These are phyloP conservation scores for Pichia sp. DNA, from an alignment of 1,139 yeast species.

Conservation along the genomic window DNA sequence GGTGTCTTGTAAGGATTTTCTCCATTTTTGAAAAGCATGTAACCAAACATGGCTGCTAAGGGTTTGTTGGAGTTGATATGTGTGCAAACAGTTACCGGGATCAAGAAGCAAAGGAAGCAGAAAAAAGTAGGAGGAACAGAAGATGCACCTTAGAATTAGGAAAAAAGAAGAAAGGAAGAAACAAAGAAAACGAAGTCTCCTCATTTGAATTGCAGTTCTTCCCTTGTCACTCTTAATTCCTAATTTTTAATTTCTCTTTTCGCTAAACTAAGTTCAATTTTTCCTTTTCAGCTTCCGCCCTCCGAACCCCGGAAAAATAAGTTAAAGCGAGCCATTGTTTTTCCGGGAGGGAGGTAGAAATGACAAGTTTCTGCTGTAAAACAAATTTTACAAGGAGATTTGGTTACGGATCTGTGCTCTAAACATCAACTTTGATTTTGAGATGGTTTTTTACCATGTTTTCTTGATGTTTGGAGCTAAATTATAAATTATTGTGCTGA, in stretches of 20 bases:
- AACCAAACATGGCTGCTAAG: conserved; percentile 26
- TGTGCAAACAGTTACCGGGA: neutral
- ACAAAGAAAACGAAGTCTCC: neutral
- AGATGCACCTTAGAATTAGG: too few species aligned
- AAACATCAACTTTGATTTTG: too few species aligned
- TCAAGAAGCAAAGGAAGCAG: neutral
- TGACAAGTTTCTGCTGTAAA: too few species aligned
- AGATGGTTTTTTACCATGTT: too few species aligned
- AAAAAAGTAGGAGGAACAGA: too few species aligned
- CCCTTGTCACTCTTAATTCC: neutral
- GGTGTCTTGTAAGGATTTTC: conserved; percentile 25
- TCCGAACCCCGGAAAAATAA: neutral
- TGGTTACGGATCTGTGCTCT: too few species aligned
- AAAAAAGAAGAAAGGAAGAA: neutral
- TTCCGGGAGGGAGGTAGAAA: neutral
- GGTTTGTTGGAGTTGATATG: neutral
- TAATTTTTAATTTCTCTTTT: neutral
- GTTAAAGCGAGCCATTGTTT: neutral
- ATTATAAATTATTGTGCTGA: too few species aligned
- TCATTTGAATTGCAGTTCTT: neutral
- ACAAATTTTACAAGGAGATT: too few species aligned
- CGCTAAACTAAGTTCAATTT: neutral
- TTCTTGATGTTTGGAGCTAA: too few species aligned
- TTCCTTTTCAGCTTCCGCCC: neutral
- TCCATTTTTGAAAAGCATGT: conserved; percentile 22